phyloP scores from a whole-genome alignment of 495 filamentous ascomycete species.

The Ramalina intermedia region DNA sequence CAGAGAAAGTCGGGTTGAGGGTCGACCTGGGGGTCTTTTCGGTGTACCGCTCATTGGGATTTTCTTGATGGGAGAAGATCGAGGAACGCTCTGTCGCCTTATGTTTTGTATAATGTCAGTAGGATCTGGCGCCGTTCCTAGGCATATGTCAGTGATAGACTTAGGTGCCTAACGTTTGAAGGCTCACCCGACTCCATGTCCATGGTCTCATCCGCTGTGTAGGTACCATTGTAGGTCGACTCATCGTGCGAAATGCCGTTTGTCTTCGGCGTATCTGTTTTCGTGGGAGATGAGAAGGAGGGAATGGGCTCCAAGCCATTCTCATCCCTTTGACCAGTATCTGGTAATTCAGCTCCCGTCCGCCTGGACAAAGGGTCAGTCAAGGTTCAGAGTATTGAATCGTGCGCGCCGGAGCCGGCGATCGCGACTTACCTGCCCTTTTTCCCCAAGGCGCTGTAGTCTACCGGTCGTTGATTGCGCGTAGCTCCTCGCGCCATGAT shows the following conservation, averaged over 20 bases:
- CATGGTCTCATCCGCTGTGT: slow-evolving; percentile 28
- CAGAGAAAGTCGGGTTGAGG: slow-evolving; percentile 11
- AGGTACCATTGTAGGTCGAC: slow-evolving; percentile 13
- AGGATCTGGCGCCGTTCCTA: slow-evolving; percentile 34
- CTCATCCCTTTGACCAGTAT: slow-evolving; percentile 72
- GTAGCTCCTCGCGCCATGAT: too few relatives aligned
- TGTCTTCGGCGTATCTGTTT: slow-evolving; percentile 30
- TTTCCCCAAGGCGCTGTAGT: slow-evolving; percentile 7
- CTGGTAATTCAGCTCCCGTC: slow-evolving; percentile 71
- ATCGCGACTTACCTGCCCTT: slow-evolving; percentile 5
- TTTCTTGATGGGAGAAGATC: slow-evolving; percentile 32
- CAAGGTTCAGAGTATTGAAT: not conserved
- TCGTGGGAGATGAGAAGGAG: slow-evolving; percentile 80
- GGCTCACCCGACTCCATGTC: slow-evolving; percentile 26
- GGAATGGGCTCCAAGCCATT: slow-evolving; percentile 81
- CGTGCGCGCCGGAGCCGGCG: not conserved
- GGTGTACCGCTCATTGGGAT: slow-evolving; percentile 27
- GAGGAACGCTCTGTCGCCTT: slow-evolving; percentile 17
- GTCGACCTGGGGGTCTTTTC: slow-evolving; percentile 15
- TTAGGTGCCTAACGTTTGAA: not conserved
- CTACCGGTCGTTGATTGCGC: not conserved
- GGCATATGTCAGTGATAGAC: not conserved
- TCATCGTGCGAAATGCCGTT: slow-evolving; percentile 22
- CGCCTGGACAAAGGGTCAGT: slow-evolving; percentile 29
- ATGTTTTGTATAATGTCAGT: slow-evolving; percentile 19